Base-by-base conservation (phyloP, 176 grass and related monocot genomes). In the Oryza glaberrima region DNA sequence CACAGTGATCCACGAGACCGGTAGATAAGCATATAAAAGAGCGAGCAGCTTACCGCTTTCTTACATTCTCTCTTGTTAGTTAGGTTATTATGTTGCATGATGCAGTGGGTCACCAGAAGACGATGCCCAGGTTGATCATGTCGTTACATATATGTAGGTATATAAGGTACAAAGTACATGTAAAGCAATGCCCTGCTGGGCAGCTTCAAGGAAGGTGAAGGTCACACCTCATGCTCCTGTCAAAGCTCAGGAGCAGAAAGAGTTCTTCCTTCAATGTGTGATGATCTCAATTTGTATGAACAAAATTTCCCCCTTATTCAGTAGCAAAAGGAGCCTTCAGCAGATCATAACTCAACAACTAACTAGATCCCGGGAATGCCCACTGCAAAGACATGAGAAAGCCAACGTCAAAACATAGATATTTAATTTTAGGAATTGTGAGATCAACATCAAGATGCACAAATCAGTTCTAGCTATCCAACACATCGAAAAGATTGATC, bases 321-420 rank as follows among this genome's bases (percentile, higher is more conserved):
- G 78, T 11, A 68, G 65, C 25, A 52, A 51, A 80, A 69, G 1
- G 1, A 69, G 65, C 65, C 78, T 69, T 81, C 78, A 36, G 78
- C 65, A 52, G 44, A 35, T 81, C 10, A 4, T 44, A n/a, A 69
- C 65, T 72, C 76, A 36, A 49, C 52, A 48, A 20, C 25, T 64
- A 64, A 71, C 52, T 72, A 44, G 7, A 38, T 28, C 66, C 19
- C 9, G 54, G 41, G 30, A 58, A 41, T 66, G 69, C 43, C 56
- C 26, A 38, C 26, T 79, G 35, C 41, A 79, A 40, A 72, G 71
- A 72, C 51, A 35, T 25, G 74, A 19, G 20, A 73, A 60, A 52
- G 35, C 48, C 35, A 64, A 4, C 2, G 15, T 70, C 51, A 70
- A 22, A 86, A 44, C 8, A 72, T 1, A 40, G 67, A 44, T 7